These are phyloP conservation scores for Cladosporium sp. DNA, from an alignment of 2,329 filamentous ascomycete species.

Conservation along the genomic window DNA sequence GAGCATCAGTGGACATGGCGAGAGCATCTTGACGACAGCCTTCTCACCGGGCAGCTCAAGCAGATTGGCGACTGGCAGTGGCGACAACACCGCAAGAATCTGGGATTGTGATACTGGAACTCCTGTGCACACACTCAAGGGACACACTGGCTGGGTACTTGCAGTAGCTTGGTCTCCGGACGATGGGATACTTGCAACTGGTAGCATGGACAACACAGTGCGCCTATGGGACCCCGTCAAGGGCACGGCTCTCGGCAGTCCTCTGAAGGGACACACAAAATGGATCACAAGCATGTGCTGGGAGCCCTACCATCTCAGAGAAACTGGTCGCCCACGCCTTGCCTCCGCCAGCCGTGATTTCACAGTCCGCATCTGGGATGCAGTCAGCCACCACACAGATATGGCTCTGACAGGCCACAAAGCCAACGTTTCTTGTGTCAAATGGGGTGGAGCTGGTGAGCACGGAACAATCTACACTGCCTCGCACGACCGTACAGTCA, in stretches of 20 bases:
- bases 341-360: constrained; percentile 88
- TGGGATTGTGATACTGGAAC: constrained; percentile 96
- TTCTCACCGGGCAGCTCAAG: constrained; percentile 80
- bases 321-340: constrained; percentile 70
- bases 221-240: constrained; percentile 83
- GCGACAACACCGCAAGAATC: constrained; percentile 86
- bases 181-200: constrained; percentile 76
- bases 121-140: constrained; percentile 79
- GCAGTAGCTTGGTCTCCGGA: constrained; percentile 87
- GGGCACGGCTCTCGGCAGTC: constrained; percentile 69
- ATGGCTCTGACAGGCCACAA: constrained; percentile 86
- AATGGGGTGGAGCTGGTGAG: constrained; percentile 86
- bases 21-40: constrained; percentile 81
- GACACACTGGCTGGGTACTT: constrained; percentile 87
- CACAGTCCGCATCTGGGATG: constrained; percentile 84
- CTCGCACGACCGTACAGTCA: constrained; percentile 89
- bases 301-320: constrained; percentile 89
- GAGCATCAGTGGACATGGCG: constrained; percentile 84
- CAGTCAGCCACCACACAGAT: constrained; percentile 74
- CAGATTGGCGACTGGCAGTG: constrained; percentile 81
- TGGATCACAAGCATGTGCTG: constrained; percentile 86
- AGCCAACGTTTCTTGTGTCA: constrained; percentile 82
- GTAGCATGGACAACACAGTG: constrained; percentile 91
- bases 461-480: constrained; percentile 66
- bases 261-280: constrained; percentile 82